These are phyloP conservation scores for Aspergillus sclerotialis DNA, from an alignment of 2,329 filamentous ascomycete species.

Conservation along the genomic window DNA sequence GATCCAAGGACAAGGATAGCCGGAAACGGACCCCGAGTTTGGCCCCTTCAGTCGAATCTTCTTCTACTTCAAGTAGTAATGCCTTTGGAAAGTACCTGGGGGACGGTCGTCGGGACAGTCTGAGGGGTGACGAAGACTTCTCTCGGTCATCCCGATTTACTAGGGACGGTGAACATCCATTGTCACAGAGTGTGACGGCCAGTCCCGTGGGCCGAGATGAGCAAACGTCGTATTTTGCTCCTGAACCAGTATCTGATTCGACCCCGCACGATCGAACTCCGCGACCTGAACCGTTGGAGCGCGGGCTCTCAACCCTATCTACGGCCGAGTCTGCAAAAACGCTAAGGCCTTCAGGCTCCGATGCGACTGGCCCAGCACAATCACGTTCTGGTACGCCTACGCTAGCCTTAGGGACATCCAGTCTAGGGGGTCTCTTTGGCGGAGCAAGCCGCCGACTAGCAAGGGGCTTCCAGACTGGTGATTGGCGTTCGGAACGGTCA, in stretches of 20 bases:
- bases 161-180: slow-evolving; percentile 59
- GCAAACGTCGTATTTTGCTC: slow-evolving; percentile 32
- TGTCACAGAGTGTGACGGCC: slow-evolving; percentile 66
- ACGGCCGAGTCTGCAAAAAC: slow-evolving; percentile 42
- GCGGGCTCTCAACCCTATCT: slow-evolving; percentile 38
- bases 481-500: slow-evolving; percentile 29
- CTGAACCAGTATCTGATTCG: slow-evolving; percentile 9
- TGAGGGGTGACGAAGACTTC: slow-evolving; percentile 54
- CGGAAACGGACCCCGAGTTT: slow-evolving; percentile 48
- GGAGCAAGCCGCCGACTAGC: slow-evolving; percentile 32
- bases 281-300: slow-evolving; percentile 33
- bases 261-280: slow-evolving; percentile 16
- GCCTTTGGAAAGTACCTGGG: slow-evolving; percentile 48
- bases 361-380: slow-evolving; percentile 13
- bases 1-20: slow-evolving; percentile 32
- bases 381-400: slow-evolving; percentile 20
- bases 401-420: slow-evolving; percentile 22
- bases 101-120: slow-evolving; percentile 47
- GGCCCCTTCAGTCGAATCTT: slow-evolving; percentile 49
- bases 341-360: slow-evolving; percentile 28
- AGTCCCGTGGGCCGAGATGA: slow-evolving; percentile 51
- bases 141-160: slow-evolving; percentile 44
- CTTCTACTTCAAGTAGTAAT: slow-evolving; percentile 48
- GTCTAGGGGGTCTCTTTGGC: slow-evolving; percentile 33
- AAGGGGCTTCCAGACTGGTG: slow-evolving; percentile 27